phyloP scores from a whole-genome alignment of 768 basidiomycete species.

The Chalciporus piperatus region DNA sequence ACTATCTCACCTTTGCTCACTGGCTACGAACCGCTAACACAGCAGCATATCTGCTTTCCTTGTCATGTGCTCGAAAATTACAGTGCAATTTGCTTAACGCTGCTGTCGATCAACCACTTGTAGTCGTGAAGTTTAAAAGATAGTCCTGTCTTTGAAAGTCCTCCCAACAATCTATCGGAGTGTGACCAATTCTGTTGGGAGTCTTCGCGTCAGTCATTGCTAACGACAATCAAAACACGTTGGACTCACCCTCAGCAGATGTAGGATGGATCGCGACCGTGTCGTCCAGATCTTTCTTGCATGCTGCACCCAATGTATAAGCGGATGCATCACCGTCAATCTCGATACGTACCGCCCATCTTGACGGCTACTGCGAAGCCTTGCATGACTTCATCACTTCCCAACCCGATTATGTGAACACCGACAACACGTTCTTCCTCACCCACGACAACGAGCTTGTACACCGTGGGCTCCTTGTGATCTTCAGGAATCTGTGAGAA shows the following conservation, averaged over 20 bases:
- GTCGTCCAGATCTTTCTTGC: slow-evolving; percentile 79
- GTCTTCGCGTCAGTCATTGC: slow-evolving; percentile 12
- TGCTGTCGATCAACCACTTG: no score
- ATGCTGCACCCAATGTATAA: slow-evolving; percentile 40
- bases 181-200: slow-evolving; percentile 52
- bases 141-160: neutral
- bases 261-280: slow-evolving; percentile 93
- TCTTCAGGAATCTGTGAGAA: slow-evolving; percentile 88
- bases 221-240: neutral
- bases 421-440: slow-evolving; percentile 96
- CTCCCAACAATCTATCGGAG: slow-evolving; percentile 36
- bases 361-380: slow-evolving; percentile 97
- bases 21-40: no score
- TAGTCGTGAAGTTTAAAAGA: neutral
- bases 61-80: no score
- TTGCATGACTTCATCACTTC: slow-evolving; percentile 93
- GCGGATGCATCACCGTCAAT: neutral
- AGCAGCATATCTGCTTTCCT: no score
- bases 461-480: slow-evolving; percentile 93
- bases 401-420: slow-evolving; percentile 86
- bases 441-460: slow-evolving; percentile 87
- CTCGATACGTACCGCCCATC: slow-evolving; percentile 65
- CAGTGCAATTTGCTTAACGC: neutral
- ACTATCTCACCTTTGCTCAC: no score
- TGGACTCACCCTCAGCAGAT: slow-evolving; percentile 66